Evolutionary conservation across 1,284 basidiomycete species (phyloP), one percentile per base, ranked within the genome.

Genomic region (Puccinia novopanici): DNA sequence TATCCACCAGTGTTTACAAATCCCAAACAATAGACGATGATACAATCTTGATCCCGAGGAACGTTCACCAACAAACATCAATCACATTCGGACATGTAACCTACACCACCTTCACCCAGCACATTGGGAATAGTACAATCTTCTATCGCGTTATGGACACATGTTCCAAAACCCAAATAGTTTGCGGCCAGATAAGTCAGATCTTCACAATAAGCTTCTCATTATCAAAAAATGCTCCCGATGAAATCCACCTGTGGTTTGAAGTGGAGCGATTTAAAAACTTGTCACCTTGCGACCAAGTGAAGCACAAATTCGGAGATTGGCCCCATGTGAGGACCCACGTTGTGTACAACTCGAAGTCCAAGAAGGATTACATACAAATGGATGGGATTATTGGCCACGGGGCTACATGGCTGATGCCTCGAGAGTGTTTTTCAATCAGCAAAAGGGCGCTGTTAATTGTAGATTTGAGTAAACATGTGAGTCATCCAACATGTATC

Each of bases 171-270:
- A 12, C 3, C 52, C 3, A 24, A n/a, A 45, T 19, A n/a, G 57
- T 50, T 13, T 75, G 74, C 13, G 74, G 57, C 3, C 57, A 59
- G 61, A 75, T 75, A n/a, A 75, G 48, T 45, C 40, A 75, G 37
- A 75, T 75, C n/a, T 75, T 75, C 13, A 75, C 61, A 6, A 75
- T 63, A 6, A n/a, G 50, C n/a, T n/a, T n/a, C n/a, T n/a, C n/a
- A n/a, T 19, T 30, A n/a, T 65, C 27, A 17, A 75, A 75, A 19
- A 48, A 63, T 45, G 42, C 37, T 12, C 61, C 37, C 13, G 2
- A 19, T 65, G 42, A 45, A 59, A 50, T 63, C 27, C 74, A 75
- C 9, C 74, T 75, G 2, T 75, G 74, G 57, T 75, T 75, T 48
- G 37, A 75, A 30, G 59, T 75, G 3, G 34, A 57, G 19, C 22